Conservation (phyloP, 306 rosid genomes). For the Cicer judaicum region DNA sequence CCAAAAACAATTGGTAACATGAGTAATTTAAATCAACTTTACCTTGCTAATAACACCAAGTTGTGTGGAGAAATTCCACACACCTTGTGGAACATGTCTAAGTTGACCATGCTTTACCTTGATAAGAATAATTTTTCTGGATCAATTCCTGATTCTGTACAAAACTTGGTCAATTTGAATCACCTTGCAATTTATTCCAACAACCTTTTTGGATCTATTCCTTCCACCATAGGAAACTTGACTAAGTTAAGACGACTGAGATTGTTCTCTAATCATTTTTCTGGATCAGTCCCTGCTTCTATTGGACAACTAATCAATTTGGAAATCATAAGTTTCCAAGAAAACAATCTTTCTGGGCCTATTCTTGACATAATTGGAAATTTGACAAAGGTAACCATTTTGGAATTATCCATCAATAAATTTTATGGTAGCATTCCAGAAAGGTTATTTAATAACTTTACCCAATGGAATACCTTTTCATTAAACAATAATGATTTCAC, state of each 20-base stretch:
- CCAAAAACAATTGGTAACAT: slow-evolving; percentile 40
- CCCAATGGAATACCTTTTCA: not conserved
- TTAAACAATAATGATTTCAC: not conserved
- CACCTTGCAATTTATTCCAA: fast-evolving
- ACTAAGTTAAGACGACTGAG: not conserved
- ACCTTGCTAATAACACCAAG: not conserved
- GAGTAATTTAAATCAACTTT: not conserved
- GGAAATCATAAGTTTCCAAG: fast-evolving
- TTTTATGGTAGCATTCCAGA: slow-evolving; percentile 15
- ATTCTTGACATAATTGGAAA: slow-evolving; percentile 38
- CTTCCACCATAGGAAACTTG: slow-evolving; percentile 43
- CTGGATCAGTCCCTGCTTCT: slow-evolving; percentile 29
- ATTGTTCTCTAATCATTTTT: not conserved
- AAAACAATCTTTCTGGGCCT: slow-evolving; percentile 29
- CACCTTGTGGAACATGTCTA: slow-evolving; percentile 34
- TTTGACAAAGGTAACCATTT: not conserved
- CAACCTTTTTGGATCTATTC: slow-evolving; percentile 34
- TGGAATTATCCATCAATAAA: not conserved
- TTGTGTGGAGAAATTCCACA: slow-evolving; percentile 21
- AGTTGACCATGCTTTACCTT: not conserved
- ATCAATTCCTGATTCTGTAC: not conserved
- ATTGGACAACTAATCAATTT: slow-evolving; percentile 27
- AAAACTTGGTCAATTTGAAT: slow-evolving; percentile 30
- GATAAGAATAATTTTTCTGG: not conserved
- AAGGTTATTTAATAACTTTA: not conserved